Conservation (phyloP, 148 eudicot genomes). For the Persicaria maculosa region DNA sequence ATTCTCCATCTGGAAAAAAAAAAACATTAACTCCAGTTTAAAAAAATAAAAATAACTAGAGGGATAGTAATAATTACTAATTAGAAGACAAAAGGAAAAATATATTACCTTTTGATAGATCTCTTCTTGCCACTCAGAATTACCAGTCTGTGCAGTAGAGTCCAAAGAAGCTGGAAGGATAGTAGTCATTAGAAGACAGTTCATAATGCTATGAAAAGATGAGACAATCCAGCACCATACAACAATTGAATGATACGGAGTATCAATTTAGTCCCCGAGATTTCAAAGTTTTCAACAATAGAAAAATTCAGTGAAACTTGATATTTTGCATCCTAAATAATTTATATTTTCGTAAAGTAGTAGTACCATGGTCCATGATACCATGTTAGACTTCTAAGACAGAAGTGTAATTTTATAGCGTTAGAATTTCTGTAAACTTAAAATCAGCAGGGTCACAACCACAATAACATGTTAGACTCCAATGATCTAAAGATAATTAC, state of each 20-base stretch:
- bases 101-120: slow-evolving; percentile 75
- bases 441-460: too few relatives aligned
- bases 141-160: slow-evolving; percentile 72
- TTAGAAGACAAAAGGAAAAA: neutral
- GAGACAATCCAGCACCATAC: neutral
- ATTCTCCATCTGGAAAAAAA: too few relatives aligned
- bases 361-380: too few relatives aligned
- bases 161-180: slow-evolving; percentile 63
- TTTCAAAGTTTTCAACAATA: neutral
- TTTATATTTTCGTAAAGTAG: too few relatives aligned
- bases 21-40: too few relatives aligned
- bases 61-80: neutral
- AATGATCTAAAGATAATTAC: neutral
- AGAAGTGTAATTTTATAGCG: neutral
- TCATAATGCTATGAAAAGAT: neutral
- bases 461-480: too few relatives aligned
- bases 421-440: too few relatives aligned
- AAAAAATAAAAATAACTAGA: too few relatives aligned
- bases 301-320: neutral
- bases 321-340: neutral
- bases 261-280: too few relatives aligned
- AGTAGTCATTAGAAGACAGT: neutral
- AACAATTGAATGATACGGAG: too few relatives aligned
- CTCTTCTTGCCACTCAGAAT: slow-evolving; percentile 89
- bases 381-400: neutral